Evolutionary conservation across 2,329 filamentous ascomycete species (phyloP).

Genomic region (Talaromyces rugulosus): DNA sequence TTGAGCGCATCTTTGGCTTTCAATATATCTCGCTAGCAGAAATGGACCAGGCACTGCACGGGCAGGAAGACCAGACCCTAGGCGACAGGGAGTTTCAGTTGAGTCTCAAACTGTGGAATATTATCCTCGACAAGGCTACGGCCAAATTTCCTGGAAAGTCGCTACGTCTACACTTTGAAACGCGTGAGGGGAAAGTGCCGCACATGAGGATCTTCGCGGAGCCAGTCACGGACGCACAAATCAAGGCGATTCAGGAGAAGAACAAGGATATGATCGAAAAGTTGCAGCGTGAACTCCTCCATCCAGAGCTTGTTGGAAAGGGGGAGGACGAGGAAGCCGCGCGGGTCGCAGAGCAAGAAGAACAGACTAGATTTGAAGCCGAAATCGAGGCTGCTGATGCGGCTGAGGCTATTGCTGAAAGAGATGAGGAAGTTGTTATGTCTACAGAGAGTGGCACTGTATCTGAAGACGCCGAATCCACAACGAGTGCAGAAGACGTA

Average conservation of each 20-base stretch:
- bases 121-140: slow-evolving; percentile 71
- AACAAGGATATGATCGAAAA: slow-evolving; percentile 62
- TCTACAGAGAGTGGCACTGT: slow-evolving; percentile 4
- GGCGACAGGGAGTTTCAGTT: slow-evolving; percentile 83
- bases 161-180: slow-evolving; percentile 77
- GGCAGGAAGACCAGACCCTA: slow-evolving; percentile 59
- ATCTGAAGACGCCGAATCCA: not conserved
- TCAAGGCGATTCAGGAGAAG: slow-evolving; percentile 67
- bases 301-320: slow-evolving; percentile 21
- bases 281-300: slow-evolving; percentile 56
- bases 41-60: slow-evolving; percentile 89
- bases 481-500: not conserved
- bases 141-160: slow-evolving; percentile 69
- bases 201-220: slow-evolving; percentile 90
- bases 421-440: slow-evolving; percentile 2
- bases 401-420: slow-evolving; percentile 3
- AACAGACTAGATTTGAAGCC: not conserved
- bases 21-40: slow-evolving; percentile 85
- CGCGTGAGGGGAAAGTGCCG: slow-evolving; percentile 55
- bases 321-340: slow-evolving; percentile 10
- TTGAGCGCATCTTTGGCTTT: slow-evolving; percentile 92
- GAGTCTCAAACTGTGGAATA: slow-evolving; percentile 74
- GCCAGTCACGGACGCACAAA: slow-evolving; percentile 69
- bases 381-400: not conserved
- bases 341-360: not conserved